Conservation (phyloP, 805 yeast genomes). For the Yamadazyma insecticola region DNA sequence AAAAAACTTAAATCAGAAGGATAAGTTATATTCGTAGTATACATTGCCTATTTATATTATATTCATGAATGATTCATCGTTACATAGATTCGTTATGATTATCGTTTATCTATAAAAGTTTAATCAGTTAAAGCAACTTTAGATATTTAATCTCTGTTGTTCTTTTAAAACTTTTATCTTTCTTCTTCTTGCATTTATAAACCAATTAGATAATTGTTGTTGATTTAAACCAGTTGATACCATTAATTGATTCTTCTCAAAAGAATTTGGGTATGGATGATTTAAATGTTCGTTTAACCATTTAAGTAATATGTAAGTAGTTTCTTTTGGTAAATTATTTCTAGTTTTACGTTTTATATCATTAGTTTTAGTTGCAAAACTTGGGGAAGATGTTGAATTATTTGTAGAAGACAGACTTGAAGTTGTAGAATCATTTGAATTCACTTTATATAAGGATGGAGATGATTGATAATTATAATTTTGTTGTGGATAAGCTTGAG, state of each 20-base stretch:
- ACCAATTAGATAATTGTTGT: slow-evolving; percentile 84
- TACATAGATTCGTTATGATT: no score
- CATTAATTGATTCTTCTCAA: slow-evolving; percentile 68
- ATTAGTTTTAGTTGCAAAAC: not conserved
- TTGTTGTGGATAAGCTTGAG: slow-evolving; percentile 5
- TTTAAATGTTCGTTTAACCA: slow-evolving; percentile 74
- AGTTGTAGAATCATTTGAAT: slow-evolving; percentile 1
- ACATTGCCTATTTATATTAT: no score
- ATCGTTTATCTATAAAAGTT: no score
- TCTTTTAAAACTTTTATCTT: slow-evolving; percentile 52
- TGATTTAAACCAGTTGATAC: slow-evolving; percentile 71
- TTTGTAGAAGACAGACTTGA: slow-evolving; percentile 1
- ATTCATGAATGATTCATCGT: no score
- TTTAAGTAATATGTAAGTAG: slow-evolving; percentile 63
- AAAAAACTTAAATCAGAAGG: no score
- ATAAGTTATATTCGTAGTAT: no score
- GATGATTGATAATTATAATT: slow-evolving; percentile 1
- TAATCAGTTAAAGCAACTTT: not conserved
- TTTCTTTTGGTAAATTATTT: slow-evolving; percentile 74
- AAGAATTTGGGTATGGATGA: slow-evolving; percentile 81
- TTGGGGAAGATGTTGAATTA: slow-evolving; percentile 1
- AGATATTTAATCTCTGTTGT: slow-evolving; percentile 16
- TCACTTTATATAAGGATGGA: slow-evolving; percentile 1
- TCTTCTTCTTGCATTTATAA: slow-evolving; percentile 80
- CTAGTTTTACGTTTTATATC: slow-evolving; percentile 42